Evolutionary conservation across 768 basidiomycete species (phyloP).

Genomic region (Strobilomyces dryophilus): DNA sequence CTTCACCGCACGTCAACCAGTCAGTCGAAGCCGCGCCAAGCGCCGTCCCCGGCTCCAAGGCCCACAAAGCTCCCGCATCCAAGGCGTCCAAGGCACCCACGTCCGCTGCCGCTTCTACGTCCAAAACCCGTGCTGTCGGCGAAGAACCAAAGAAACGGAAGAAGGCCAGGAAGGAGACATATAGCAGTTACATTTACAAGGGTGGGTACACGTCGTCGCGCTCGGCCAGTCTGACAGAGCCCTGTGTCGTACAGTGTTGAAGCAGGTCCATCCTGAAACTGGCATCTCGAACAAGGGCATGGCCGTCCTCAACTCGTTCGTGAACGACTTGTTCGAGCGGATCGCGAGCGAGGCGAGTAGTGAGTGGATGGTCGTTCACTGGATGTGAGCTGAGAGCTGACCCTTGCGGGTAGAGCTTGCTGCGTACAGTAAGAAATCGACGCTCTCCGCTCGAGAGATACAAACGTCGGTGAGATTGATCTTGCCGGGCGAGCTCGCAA

Average conservation of each 20-base stretch:
- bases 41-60: conserved; percentile 30
- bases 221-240: neutral
- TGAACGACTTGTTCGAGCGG: conserved; percentile 60
- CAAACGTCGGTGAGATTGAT: conserved; percentile 68
- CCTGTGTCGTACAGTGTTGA: conserved; percentile 39
- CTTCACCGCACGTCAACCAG: neutral
- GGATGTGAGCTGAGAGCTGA: neutral
- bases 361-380: conserved; percentile 19
- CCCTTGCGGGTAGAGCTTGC: conserved; percentile 45
- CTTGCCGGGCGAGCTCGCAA: conserved; percentile 67
- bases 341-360: conserved; percentile 52
- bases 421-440: conserved; percentile 67
- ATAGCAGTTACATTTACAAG: conserved; percentile 64
- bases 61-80: conserved; percentile 34
- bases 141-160: conserved; percentile 50
- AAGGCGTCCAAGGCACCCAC: conserved; percentile 47
- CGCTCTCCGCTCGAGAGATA: conserved; percentile 70
- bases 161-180: conserved; percentile 57
- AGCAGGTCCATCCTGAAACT: conserved; percentile 72
- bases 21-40: neutral
- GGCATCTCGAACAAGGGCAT: conserved; percentile 70
- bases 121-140: neutral
- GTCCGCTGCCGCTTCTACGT: conserved; percentile 31
- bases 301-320: conserved; percentile 57
- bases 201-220: conserved; percentile 26